Base-by-base conservation (phyloP, 2,329 filamentous ascomycete genomes). In the Xylaria sp. region DNA sequence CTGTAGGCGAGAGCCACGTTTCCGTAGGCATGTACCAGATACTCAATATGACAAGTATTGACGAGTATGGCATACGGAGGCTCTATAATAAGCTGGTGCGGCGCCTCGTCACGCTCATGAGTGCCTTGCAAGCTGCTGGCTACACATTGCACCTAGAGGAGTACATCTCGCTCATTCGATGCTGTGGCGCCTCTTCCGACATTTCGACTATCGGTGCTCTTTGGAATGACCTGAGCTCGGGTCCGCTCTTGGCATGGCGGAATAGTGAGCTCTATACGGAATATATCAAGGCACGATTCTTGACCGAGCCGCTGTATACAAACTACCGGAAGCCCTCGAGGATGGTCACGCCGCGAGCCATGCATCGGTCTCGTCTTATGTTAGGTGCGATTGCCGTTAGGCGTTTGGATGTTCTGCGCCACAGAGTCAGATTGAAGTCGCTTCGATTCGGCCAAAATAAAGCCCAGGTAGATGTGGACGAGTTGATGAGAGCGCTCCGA, bases 201-300 rank as follows among this genome's bases (percentile, higher is more conserved):
- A 71, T 78, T 0, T 42, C 65, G 0, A 76, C 77, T 9, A 80
- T 78, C 6, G 80, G 79, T 61, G 64, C 63, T 25, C 72, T 85
- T 50, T 84, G 81, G 80, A 53, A 74, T 1, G 62, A 78, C 59
- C 79, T 83, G 70, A 63, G 61, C 21, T 18, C 55, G 25, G 50
- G 67, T 4, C 42, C 42, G 21, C 61, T 16, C 63, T 70, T 18
- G 73, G 74, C 3, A 29, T 81, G 58, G 76, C 74, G 64, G 54
- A 71, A 74, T 9, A 58, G 27, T 23, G 65, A 71, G 35, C 13
- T 58, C 12, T 85, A 83, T 76, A 69, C 74, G 50, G 86, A 87
- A 69, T 87, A 83, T 70, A 72, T 86, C 69, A 82, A 81, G 68
- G 81, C 84, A 3, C 81, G 84, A 1, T 87, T 84, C 72, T 72